phyloP scores from a whole-genome alignment of 2,329 filamentous ascomycete species.

The Colletotrichum euphorbiae region DNA sequence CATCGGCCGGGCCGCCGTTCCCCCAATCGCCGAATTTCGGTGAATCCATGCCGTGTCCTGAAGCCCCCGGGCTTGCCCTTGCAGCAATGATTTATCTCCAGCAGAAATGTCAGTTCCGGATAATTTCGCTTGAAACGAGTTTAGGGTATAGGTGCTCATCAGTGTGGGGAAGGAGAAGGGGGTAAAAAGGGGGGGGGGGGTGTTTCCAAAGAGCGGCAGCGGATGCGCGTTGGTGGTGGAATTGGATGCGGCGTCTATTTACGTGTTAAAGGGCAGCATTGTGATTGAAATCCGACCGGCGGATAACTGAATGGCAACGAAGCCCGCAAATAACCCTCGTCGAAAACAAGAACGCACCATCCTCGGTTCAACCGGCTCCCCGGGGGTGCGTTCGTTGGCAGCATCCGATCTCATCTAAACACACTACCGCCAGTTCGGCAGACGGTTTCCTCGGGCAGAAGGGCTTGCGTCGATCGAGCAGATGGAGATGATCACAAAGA shows the following conservation, averaged over 20 bases:
- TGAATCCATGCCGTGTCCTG: not conserved
- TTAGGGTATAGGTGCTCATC: not conserved
- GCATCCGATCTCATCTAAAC: conserved; percentile 7
- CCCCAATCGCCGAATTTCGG: conserved; percentile 4
- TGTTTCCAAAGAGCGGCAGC: not conserved
- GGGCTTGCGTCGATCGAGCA: not conserved
- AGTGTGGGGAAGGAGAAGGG: not conserved
- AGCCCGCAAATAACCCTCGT: not conserved
- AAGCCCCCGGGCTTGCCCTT: not conserved
- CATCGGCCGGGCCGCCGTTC: too few species aligned
- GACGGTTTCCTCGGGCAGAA: not conserved
- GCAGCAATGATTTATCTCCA: not conserved
- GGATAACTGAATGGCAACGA: not conserved
- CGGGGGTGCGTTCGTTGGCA: not conserved
- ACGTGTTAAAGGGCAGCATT: not conserved
- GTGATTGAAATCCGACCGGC: not conserved
- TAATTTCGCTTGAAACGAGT: conserved; percentile 25
- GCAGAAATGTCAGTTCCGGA: conserved; percentile 2
- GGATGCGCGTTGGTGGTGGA: conserved; percentile 4
- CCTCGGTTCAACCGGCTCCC: not conserved
- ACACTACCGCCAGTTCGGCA: conserved; percentile 12
- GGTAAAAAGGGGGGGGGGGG: too few species aligned
- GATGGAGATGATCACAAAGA: conserved; percentile 2
- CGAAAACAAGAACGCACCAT: not conserved
- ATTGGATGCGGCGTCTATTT: conserved; percentile 7